Evolutionary conservation across 139 green algal genomes (phyloP), one percentile per base, ranked within the genome.

Genomic region (Picochlorum sp.): DNA sequence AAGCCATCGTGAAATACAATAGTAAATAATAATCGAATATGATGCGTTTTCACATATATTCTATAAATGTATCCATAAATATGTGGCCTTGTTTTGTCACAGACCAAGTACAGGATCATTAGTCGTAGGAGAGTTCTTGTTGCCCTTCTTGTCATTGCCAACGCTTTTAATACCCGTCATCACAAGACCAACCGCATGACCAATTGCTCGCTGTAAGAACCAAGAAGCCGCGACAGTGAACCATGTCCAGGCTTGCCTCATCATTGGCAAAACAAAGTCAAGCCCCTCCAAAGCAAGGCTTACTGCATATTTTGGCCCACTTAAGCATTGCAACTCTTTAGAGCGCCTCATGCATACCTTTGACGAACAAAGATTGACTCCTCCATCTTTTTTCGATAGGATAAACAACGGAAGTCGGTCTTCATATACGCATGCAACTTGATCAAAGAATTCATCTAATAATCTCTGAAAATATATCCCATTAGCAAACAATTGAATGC

Each of bases 401-500:
- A 30, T 59, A 22, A 28, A 59, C 20, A 61, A 31, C 9, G 31
- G 31, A 8, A 61, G 22, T 30, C 51, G 41, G 50, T 84, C 77
- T 37, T 84, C 77, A 45, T 73, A 82, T n/a, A 78, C 74, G 8
- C 50, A 59, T 2, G 45, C 67, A 18, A 84, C 70, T 16, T 33
- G 37, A 6, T 58, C n/a, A 13, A 63, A 64, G 24, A 54, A 52
- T 24, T 32, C 32, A 36, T 76, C 28, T 37, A 65, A 12, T 49
- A 55, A 56, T 22, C 49, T 16, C 20, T 65, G 33, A 26, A 72
- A 22, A 1, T 45, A 55, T 7, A 76, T 45, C 54, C 66, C 57
- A 36, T 85, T 85, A 26, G 65, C 22, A 63, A 85, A 85, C 31
- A 71, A 60, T 59, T 85, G 74, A 18, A 82, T 65, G 10, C 63